Base-by-base conservation (phyloP, 1,284 basidiomycete genomes). In the Tylopilus orsonianus region DNA sequence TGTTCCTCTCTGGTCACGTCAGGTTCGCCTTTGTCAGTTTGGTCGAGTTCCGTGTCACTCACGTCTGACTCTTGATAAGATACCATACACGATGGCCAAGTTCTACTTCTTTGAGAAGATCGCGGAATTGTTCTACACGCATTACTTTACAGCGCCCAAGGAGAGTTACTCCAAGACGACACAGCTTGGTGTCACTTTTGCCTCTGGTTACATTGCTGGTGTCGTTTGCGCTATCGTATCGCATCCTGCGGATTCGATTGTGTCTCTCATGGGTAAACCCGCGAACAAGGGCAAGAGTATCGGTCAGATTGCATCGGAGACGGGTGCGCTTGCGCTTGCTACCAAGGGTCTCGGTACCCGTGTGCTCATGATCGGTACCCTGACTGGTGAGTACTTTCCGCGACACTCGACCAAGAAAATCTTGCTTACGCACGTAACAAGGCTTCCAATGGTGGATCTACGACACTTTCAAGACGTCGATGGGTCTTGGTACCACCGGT, bases 381-480 rank as follows among this genome's bases (percentile, higher is more conserved):
- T 87, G 57, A 87, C 85, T 60, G 85, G 75, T 73, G 56, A 49
- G 71, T 64, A 2, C 30, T 1, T 2, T 29, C 3, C 10, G 2
- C 37, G 22, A 33, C 3, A 5, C 1, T 18, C 5, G 33, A 23
- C 6, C 8, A 22, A 1, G 12, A 13, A 23, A 14, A 4, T 27
- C 8, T 18, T 24, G 41, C 43, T 58, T 3, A 55, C 33, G 7
- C 16, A 8, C 10, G 12, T 34, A 40, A 48, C 56, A 3, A 66
- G 77, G 87, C 61, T 90, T 90, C 85, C 87, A 90, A 75, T 90
- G 87, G 87, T 90, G 87, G 87, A 90, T 90, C 69, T 90, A 90
- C 67, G 87, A 90, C 63, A 73, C 78, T 44, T 90, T 89, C 80
- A 91, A 90, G 77, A 55, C 79, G 24, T 66, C 83, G 46, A 86